Percentiles rank a stretch among this genome's conserved stretches.
phyloP scores from a whole-genome alignment of 2,329 filamentous ascomycete genomes.

The Falciphora oryzae region DNA sequence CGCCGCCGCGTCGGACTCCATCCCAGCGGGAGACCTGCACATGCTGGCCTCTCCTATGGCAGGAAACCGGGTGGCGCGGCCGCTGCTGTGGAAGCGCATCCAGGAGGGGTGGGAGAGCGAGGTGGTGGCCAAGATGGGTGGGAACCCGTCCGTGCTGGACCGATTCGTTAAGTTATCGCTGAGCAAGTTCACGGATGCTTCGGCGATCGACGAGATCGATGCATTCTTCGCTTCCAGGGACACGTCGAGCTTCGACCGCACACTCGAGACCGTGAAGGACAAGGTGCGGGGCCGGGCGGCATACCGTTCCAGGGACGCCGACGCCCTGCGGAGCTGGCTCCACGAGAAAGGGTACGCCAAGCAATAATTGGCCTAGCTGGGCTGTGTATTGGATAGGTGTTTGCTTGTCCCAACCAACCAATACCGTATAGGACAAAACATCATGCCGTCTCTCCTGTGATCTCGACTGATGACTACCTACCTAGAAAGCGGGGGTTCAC shows the following conservation, averaged over 20 bases:
- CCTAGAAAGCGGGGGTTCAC: no score
- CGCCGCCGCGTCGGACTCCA: slow-evolving; percentile 46
- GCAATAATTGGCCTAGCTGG: neutral
- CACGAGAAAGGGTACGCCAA: slow-evolving; percentile 5
- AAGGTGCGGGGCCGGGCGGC: slow-evolving; percentile 76
- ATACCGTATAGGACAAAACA: neutral
- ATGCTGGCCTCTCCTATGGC: slow-evolving; percentile 69
- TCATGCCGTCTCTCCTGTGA: neutral
- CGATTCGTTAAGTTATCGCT: slow-evolving; percentile 77
- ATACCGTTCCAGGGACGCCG: slow-evolving; percentile 74
- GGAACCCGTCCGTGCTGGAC: slow-evolving; percentile 82
- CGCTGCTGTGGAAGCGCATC: slow-evolving; percentile 77
- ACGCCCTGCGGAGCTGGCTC: slow-evolving; percentile 69
- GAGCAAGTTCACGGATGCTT: slow-evolving; percentile 68
- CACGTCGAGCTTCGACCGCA: slow-evolving; percentile 78
- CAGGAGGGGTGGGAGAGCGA: slow-evolving; percentile 72
- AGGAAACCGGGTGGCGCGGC: slow-evolving; percentile 66
- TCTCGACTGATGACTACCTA: neutral
- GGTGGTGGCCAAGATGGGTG: slow-evolving; percentile 63
- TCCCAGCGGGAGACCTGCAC: slow-evolving; percentile 83
- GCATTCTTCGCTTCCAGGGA: slow-evolving; percentile 84
- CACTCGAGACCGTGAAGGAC: slow-evolving; percentile 78
- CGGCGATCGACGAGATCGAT: slow-evolving; percentile 69
- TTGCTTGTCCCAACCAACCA: neutral
- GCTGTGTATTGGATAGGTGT: neutral